Base-by-base conservation (phyloP, 2,329 filamentous ascomycete species). In the Cladophialophora psammophila region DNA sequence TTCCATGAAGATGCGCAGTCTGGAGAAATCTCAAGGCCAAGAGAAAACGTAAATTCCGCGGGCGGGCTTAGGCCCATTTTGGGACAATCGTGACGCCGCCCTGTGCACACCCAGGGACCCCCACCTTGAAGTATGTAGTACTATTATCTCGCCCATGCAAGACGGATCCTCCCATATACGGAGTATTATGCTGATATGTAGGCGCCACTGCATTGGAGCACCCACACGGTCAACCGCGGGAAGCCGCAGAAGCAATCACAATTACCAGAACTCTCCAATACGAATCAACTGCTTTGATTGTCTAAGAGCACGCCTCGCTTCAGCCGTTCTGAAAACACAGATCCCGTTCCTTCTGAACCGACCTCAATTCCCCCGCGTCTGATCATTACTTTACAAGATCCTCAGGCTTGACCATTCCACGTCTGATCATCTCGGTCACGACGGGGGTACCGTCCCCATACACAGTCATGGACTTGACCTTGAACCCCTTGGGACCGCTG, bases 371-470 rank as follows among this genome's bases (percentile, higher is more conserved):
- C 35, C 5, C 35, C 9, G 15, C 38, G 15, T 13, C 10, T 13
- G 10, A 40, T 40, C 12, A 40, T 18, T 64, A 64, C 45, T 42
- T 60, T 13, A 42, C 54, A 1, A 64, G 34, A 53, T 66, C 64
- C 64, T 55, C 64, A 3, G 64, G 67, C 59, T 65, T 70, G 56
- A 68, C 34, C 56, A 68, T 60, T 10, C 65, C 68, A 50, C 68
- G 62, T 59, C 66, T 65, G 32, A 68, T 56, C 62, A 68, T 52
- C 61, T 56, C 58, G 7, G 40, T 57, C 1, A 69, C 58, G 3
- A 63, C 62, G 18, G 62, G 65, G 26, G 54, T 58, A 1, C 50
- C 52, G 38, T 70, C 68, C 26, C 61, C 57, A 20, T 42, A 62
- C 40, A 65, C 45, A 4, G 53, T 56, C 18, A 64, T 65, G 35